These are phyloP conservation scores for Apophysomyces elegans DNA, from an alignment of 371 early-diverging fungal genomes.

Conservation along the genomic window DNA sequence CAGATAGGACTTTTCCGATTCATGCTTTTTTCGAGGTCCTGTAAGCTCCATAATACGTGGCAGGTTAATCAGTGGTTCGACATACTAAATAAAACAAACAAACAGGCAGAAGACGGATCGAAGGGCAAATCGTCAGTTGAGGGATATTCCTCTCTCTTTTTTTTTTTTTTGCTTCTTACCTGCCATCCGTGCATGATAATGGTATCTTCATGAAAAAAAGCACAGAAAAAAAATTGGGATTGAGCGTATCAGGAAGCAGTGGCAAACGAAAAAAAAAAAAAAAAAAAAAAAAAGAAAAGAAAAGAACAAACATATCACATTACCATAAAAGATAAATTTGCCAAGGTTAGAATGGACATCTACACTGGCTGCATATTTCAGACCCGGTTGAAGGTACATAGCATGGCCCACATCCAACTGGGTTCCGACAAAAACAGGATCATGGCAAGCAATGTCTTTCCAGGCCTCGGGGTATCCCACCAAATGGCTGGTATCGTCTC, in stretches of 20 bases:
- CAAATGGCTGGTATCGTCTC: constrained; percentile 32
- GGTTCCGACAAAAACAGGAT: constrained; percentile 44
- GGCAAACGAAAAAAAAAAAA: not conserved
- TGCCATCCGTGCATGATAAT: constrained; percentile 60
- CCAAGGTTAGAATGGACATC: constrained; percentile 47
- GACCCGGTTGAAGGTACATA: constrained; percentile 49
- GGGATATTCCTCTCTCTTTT: not conserved
- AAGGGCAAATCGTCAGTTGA: too few species aligned
- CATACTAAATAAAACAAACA: constrained; percentile 29
- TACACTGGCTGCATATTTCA: constrained; percentile 47
- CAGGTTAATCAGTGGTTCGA: constrained; percentile 48
- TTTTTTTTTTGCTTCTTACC: constrained; percentile 22
- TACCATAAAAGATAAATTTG: constrained; percentile 55
- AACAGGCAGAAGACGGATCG: not conserved
- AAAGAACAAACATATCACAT: not conserved
- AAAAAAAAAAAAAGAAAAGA: not conserved
- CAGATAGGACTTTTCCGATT: constrained; percentile 42
- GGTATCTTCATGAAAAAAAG: constrained; percentile 31
- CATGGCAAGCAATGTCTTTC: constrained; percentile 41
- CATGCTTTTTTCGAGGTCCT: constrained; percentile 29
- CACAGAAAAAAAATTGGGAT: not conserved
- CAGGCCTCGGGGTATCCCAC: constrained; percentile 35
- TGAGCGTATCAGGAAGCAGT: not conserved
- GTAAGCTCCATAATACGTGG: constrained; percentile 47
- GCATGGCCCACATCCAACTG: constrained; percentile 49